Conservation (phyloP, 768 basidiomycete genomes). For the Astraeus odoratus region DNA sequence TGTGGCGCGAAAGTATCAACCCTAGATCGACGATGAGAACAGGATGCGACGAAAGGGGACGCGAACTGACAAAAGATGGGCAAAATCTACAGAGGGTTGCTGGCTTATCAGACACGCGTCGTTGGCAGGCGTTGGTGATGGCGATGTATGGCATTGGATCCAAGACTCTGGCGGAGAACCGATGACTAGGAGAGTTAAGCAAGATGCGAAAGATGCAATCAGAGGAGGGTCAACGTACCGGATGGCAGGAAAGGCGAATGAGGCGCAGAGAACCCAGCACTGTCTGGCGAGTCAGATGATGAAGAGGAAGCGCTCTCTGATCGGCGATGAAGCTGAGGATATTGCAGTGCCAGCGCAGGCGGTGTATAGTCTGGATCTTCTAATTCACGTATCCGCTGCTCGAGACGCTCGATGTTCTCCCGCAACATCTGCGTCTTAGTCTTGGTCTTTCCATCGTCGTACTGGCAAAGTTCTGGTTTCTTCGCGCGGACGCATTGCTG, state of each 20-base stretch:
- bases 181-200: constrained; percentile 27
- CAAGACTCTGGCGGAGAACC: constrained; percentile 49
- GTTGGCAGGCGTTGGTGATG: constrained; percentile 48
- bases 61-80: constrained; percentile 54
- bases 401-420: constrained; percentile 68
- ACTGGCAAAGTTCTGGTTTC: constrained; percentile 68
- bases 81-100: constrained; percentile 51
- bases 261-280: constrained; percentile 44
- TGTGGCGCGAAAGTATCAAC: constrained; percentile 72
- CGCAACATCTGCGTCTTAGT: constrained; percentile 73
- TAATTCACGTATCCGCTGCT: constrained; percentile 64
- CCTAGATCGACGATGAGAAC: constrained; percentile 30
- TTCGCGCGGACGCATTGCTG: constrained; percentile 75
- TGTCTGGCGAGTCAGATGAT: constrained; percentile 42
- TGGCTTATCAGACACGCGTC: constrained; percentile 41
- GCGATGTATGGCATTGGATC: constrained; percentile 42
- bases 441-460: constrained; percentile 82
- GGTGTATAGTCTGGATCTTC: constrained; percentile 69
- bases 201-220: not conserved
- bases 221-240: constrained; percentile 26
- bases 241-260: constrained; percentile 55
- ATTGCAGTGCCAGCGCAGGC: constrained; percentile 61
- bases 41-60: constrained; percentile 5
- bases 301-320: constrained; percentile 49
- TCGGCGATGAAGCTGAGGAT: constrained; percentile 46